Conservation (phyloP, 1,284 basidiomycete species). For the Rhodotorula mucilaginosa region DNA sequence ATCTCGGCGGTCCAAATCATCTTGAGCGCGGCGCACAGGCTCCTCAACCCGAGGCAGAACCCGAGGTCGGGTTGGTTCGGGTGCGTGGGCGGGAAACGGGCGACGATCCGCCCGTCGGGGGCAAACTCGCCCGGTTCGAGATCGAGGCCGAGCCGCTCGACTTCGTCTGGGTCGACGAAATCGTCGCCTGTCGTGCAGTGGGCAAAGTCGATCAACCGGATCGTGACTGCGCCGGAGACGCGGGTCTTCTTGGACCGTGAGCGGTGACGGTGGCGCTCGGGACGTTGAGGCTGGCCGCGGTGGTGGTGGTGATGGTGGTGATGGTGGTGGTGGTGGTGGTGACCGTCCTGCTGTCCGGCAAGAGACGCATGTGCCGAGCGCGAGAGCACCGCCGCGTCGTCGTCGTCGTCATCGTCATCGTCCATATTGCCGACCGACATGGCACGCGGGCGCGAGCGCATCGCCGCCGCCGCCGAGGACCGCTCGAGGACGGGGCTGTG, state of each 20-base stretch:
- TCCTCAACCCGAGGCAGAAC: slow-evolving; percentile 87
- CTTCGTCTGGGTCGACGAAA: slow-evolving; percentile 65
- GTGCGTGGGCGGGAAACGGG: slow-evolving; percentile 80
- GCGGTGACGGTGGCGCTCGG: slow-evolving; percentile 7
- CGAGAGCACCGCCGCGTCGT: not conserved
- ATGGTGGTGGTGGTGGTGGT: no score
- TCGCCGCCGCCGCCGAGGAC: not conserved
- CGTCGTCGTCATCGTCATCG: slow-evolving; percentile 25
- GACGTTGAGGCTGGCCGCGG: slow-evolving; percentile 30
- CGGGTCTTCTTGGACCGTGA: slow-evolving; percentile 29
- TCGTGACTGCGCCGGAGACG: slow-evolving; percentile 75
- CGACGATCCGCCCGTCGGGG: slow-evolving; percentile 42
- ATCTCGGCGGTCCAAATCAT: slow-evolving; percentile 77
- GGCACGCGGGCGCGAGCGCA: slow-evolving; percentile 12
- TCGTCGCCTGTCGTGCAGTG: slow-evolving; percentile 96
- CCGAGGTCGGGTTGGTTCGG: slow-evolving; percentile 86
- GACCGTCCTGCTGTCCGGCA: not conserved
- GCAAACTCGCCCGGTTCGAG: slow-evolving; percentile 27
- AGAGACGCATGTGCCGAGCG: not conserved
- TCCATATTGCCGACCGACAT: slow-evolving; percentile 24
- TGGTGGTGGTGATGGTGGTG: slow-evolving; percentile 22
- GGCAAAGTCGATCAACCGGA: slow-evolving; percentile 97
- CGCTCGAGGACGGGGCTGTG: slow-evolving; percentile 13
- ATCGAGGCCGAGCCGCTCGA: slow-evolving; percentile 59
- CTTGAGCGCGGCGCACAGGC: slow-evolving; percentile 68